Conservation (phyloP, 1,284 basidiomycete genomes). For the Fomitopsis palustris region DNA sequence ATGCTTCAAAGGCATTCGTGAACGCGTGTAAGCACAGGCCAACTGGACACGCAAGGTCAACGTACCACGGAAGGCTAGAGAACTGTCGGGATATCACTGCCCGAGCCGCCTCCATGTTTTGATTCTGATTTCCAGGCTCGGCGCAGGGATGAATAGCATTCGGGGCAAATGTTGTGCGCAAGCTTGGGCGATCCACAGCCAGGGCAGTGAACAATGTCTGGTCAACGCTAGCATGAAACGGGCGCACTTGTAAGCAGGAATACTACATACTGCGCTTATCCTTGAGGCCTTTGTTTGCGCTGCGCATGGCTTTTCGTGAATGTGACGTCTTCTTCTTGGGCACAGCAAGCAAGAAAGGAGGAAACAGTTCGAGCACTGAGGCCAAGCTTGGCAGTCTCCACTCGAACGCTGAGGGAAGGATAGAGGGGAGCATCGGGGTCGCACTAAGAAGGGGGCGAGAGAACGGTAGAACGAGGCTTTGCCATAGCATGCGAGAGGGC, state of each 20-base stretch:
- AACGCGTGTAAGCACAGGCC: no score
- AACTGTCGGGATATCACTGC: not conserved
- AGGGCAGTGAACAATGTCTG: conserved; percentile 91
- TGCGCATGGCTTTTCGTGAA: conserved; percentile 92
- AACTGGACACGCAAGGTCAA: not conserved
- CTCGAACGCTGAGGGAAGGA: conserved; percentile 31
- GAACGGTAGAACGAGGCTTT: conserved; percentile 37
- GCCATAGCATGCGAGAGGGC: conserved; percentile 30
- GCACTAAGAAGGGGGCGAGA: conserved; percentile 27
- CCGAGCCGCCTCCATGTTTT: conserved; percentile 13
- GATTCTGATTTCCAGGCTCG: conserved; percentile 56
- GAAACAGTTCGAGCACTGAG: conserved; percentile 78
- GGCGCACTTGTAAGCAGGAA: conserved; percentile 12
- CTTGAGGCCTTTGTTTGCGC: conserved; percentile 92
- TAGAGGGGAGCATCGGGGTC: conserved; percentile 26
- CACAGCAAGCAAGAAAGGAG: conserved; percentile 86
- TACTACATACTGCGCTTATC: conserved; percentile 81
- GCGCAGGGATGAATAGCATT: conserved; percentile 80
- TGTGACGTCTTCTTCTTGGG: conserved; percentile 96
- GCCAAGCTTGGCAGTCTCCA: conserved; percentile 52
- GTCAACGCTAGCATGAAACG: not conserved
- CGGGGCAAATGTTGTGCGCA: conserved; percentile 85
- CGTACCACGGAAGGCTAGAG: not conserved
- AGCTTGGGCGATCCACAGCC: conserved; percentile 89
- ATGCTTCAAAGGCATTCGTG: no score